Percentiles rank a stretch among this genome's conserved stretches.
Conservation (phyloP, 768 basidiomycete species). For the Leccinum sublutescens region DNA sequence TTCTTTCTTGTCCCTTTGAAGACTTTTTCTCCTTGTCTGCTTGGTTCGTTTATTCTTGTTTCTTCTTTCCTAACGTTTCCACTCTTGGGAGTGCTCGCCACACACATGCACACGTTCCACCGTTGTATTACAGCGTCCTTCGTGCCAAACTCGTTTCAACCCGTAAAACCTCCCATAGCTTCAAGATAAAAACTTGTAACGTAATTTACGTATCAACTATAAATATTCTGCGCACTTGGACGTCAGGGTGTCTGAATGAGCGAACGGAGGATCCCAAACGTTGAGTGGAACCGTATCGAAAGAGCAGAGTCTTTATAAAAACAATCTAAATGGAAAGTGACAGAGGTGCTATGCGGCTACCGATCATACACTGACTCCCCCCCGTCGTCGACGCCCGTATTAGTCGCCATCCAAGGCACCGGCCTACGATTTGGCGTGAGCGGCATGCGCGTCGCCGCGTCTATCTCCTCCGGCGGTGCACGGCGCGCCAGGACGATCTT, state of each 20-base stretch:
- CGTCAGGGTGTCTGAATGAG: not conserved
- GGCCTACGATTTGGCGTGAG: constrained; percentile 7
- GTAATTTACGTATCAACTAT: constrained; percentile 36
- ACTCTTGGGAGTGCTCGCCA: constrained; percentile 1
- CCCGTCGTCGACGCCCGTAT: not conserved
- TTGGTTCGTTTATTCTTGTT: constrained; percentile 21
- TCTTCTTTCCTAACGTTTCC: constrained; percentile 3
- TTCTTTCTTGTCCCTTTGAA: constrained; percentile 5
- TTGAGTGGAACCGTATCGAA: not conserved
- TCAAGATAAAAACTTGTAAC: constrained; percentile 28
- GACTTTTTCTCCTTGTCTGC: constrained; percentile 11
- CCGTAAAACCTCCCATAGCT: constrained; percentile 3
- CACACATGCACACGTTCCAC: not conserved
- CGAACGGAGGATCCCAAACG: not conserved
- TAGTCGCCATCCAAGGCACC: constrained; percentile 11
- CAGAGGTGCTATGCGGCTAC: not conserved
- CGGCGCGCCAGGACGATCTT: constrained; percentile 48
- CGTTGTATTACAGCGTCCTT: constrained; percentile 21
- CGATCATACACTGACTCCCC: constrained; percentile 15
- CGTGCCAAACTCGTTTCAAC: not conserved
- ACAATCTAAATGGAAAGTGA: not conserved
- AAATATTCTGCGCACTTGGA: constrained; percentile 22
- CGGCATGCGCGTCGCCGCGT: not conserved
- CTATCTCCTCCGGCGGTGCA: not conserved
- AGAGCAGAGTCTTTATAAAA: not conserved